A percentile compares a stretch with the other conserved stretches of the same genome.
Conservation (phyloP, 1,284 basidiomycete species). For the Amylostereum areolatum region DNA sequence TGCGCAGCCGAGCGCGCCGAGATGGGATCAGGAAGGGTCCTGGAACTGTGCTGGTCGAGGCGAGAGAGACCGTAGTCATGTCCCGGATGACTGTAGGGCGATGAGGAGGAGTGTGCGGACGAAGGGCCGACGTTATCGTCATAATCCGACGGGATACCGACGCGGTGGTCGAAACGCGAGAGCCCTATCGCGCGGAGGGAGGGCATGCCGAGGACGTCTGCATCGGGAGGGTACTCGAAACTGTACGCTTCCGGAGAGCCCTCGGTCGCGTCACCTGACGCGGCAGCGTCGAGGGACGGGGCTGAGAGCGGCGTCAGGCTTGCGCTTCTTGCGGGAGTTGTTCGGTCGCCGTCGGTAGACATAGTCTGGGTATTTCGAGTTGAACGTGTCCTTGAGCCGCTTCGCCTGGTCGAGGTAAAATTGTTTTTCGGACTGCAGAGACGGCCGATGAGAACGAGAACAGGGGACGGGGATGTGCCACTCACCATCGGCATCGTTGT, state of each 20-base stretch:
- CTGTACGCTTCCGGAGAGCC: constrained; percentile 18
- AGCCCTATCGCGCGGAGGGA: neutral
- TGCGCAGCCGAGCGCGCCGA: constrained; percentile 9
- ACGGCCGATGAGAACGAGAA: constrained; percentile 4
- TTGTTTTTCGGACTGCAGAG: constrained; percentile 64
- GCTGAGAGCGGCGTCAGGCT: constrained; percentile 37
- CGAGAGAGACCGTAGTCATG: constrained; percentile 7
- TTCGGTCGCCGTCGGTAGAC: constrained; percentile 79
- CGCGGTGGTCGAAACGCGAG: constrained; percentile 8
- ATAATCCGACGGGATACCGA: constrained; percentile 6
- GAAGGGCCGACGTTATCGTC: constrained; percentile 7
- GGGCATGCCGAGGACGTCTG: neutral
- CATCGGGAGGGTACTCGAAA: constrained; percentile 22
- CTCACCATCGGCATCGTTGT: constrained; percentile 63
- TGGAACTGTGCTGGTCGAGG: constrained; percentile 3
- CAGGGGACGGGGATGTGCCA: constrained; percentile 12
- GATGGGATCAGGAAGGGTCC: constrained; percentile 7
- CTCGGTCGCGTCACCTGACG: constrained; percentile 34
- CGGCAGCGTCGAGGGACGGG: constrained; percentile 21
- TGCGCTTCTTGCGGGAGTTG: constrained; percentile 69
- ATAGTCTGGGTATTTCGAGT: constrained; percentile 80
- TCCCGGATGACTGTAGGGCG: constrained; percentile 7
- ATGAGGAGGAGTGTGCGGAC: constrained; percentile 7
- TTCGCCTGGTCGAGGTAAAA: constrained; percentile 82
- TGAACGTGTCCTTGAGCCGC: constrained; percentile 76